Evolutionary conservation across 208 protist species (phyloP).

Genomic region (Ichthyophonus hoferi): DNA sequence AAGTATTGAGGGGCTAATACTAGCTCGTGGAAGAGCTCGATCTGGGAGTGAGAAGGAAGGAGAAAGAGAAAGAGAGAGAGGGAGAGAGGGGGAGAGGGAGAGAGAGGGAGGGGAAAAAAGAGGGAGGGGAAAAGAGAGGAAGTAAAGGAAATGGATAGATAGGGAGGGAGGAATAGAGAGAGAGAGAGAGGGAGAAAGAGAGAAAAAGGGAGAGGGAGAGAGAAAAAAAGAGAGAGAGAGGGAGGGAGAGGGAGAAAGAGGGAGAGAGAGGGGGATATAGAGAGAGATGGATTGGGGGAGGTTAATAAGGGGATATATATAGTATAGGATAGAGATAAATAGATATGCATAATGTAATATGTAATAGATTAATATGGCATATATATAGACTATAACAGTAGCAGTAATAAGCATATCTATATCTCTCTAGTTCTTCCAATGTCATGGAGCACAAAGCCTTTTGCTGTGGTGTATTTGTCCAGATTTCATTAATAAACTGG

Average conservation of each 20-base stretch:
- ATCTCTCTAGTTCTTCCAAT: too few species aligned
- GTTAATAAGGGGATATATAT: too few species aligned
- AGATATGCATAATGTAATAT: too few species aligned
- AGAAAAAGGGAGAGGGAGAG: neutral
- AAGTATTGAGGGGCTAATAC: conserved; percentile 50
- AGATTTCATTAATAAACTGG: too few species aligned
- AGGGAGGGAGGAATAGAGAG: neutral
- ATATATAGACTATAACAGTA: too few species aligned
- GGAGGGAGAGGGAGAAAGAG: neutral
- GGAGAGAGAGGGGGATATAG: neutral
- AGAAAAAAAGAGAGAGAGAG: neutral
- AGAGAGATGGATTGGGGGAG: too few species aligned
- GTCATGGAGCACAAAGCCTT: too few species aligned
- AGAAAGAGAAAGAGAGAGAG: neutral
- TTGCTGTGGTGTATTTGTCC: too few species aligned
- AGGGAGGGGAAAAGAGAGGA: neutral
- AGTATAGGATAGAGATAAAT: too few species aligned
- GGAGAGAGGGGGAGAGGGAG: neutral
- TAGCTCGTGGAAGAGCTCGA: conserved; percentile 43
- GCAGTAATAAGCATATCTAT: too few species aligned
- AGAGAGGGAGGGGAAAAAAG: neutral
- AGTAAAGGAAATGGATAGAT: neutral
- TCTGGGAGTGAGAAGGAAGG: conserved; percentile 10
- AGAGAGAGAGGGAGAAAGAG: neutral
- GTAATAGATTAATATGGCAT: too few species aligned